Evolutionary conservation across 139 green algal genomes (phyloP).

Genomic region (Volvox reticuliferus): DNA sequence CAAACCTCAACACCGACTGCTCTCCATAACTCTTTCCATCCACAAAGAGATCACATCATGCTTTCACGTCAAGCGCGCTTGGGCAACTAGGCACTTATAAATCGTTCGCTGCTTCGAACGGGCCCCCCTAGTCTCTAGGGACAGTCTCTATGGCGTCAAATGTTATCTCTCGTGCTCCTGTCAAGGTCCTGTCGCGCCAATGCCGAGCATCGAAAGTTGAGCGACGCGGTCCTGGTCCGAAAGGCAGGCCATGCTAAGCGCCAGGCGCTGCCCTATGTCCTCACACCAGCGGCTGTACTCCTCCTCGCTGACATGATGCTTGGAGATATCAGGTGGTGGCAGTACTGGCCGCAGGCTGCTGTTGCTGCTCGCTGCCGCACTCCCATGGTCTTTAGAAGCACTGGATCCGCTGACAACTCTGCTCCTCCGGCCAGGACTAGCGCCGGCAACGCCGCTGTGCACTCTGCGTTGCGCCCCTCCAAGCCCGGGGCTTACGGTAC

Average conservation of each 20-base stretch:
- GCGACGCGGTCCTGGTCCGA: slow-evolving; percentile 1
- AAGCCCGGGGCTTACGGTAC: too few relatives aligned
- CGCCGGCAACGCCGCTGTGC: background rate
- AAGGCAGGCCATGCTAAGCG: background rate
- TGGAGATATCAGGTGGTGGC: slow-evolving; percentile 20
- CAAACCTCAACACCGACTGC: too few relatives aligned
- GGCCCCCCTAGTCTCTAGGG: too few relatives aligned
- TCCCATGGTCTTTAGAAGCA: background rate
- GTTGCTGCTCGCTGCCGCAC: background rate
- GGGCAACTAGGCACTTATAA: too few relatives aligned
- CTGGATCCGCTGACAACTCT: too few relatives aligned
- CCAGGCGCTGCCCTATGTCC: slow-evolving; percentile 25
- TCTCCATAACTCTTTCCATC: too few relatives aligned
- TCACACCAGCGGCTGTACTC: slow-evolving; percentile 13
- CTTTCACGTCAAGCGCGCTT: too few relatives aligned
- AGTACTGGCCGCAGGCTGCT: background rate
- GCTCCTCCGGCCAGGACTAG: background rate
- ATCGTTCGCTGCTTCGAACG: too few relatives aligned
- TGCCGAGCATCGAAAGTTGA: slow-evolving; percentile 8
- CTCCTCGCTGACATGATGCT: slow-evolving; percentile 18
- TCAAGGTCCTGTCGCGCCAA: background rate
- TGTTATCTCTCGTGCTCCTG: background rate
- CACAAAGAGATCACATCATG: too few relatives aligned
- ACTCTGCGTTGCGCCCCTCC: background rate
- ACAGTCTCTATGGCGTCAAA: too few relatives aligned